Base-by-base conservation (phyloP, 768 basidiomycete genomes). In the Pisolithus tinctorius region DNA sequence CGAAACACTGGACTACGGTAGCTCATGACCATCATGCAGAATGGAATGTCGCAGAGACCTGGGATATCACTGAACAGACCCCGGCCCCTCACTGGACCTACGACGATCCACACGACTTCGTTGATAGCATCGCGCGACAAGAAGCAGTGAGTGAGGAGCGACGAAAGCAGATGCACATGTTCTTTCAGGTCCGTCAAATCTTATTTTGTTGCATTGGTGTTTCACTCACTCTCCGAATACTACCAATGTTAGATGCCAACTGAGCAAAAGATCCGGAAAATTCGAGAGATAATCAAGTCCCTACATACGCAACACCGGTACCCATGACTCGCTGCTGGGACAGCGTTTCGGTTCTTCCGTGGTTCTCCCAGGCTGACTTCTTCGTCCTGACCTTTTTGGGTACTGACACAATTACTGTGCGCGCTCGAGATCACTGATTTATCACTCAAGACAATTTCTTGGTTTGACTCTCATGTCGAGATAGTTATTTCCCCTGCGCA, bases 191-290 rank as follows among this genome's bases (percentile, higher is more conserved):
- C 56, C 16, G 73, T 26, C 4, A 1, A 20, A 16, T 6, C 14
- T 9, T n/a, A 37, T 25, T 17, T 40, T n/a, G n/a, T 17, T 16
- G 14, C 10, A 29, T 17, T 37, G 4, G 23, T 51, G 58, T 9
- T 54, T 16, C 8, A 11, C 26, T 37, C 20, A 48, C 13, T 40
- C 34, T 13, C 13, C 34, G 20, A 20, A 20, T 20, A 29, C 5
- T 10, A 4, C 37, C 25, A 20, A 52, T 14, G 26, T n/a, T 51
- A 83, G 82, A 75, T 83, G 73, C 63, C 79, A 2, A 76, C 81
- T 3, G 66, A 81, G 26, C 69, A 79, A 39, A 82, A 83, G 56
- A 56, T 83, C 1, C 57, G 69, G 49, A 74, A 74, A 53, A 83
- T 83, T 25, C 60, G 75, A 45, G 76, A 78, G 54, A 65, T 76